Conservation (phyloP, 768 basidiomycete genomes). For the Paxillus involutus region DNA sequence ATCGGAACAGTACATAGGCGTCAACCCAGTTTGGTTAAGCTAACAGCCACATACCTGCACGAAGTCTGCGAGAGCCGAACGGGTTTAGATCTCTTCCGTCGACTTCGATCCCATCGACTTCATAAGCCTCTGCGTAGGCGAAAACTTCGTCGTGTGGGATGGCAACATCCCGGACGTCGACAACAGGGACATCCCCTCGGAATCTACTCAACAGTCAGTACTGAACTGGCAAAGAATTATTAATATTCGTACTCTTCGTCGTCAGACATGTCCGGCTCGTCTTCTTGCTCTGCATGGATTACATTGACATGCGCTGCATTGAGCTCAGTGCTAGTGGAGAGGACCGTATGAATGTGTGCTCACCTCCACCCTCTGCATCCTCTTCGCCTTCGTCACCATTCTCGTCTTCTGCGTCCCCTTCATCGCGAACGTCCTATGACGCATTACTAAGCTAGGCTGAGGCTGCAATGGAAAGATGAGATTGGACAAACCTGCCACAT, state of each 20-base stretch:
- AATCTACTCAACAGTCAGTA: conserved; percentile 33
- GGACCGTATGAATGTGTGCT: not conserved
- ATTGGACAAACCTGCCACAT: conserved; percentile 53
- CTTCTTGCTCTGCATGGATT: conserved; percentile 61
- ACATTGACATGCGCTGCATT: conserved; percentile 51
- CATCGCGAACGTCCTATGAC: conserved; percentile 53
- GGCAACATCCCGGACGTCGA: conserved; percentile 34
- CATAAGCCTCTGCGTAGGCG: conserved; percentile 53
- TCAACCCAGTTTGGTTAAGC: not conserved
- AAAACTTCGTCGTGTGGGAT: conserved; percentile 48
- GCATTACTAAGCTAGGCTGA: conserved; percentile 8
- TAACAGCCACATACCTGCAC: conserved; percentile 21
- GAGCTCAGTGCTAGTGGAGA: conserved; percentile 9
- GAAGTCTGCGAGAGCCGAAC: conserved; percentile 57
- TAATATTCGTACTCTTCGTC: conserved; percentile 56
- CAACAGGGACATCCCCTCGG: conserved; percentile 38
- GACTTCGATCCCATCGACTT: conserved; percentile 44
- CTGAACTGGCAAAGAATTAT: not conserved
- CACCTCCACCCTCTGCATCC: conserved; percentile 21
- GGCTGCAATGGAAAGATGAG: not conserved
- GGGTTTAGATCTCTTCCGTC: conserved; percentile 39
- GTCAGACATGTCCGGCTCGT: conserved; percentile 63
- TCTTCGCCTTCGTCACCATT: conserved; percentile 57
- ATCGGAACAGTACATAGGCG: conserved; percentile 1
- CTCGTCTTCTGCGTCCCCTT: conserved; percentile 56